These are phyloP conservation scores for Ophiostoma australiae DNA, from an alignment of 2,329 filamentous ascomycete species.

Conservation along the genomic window DNA sequence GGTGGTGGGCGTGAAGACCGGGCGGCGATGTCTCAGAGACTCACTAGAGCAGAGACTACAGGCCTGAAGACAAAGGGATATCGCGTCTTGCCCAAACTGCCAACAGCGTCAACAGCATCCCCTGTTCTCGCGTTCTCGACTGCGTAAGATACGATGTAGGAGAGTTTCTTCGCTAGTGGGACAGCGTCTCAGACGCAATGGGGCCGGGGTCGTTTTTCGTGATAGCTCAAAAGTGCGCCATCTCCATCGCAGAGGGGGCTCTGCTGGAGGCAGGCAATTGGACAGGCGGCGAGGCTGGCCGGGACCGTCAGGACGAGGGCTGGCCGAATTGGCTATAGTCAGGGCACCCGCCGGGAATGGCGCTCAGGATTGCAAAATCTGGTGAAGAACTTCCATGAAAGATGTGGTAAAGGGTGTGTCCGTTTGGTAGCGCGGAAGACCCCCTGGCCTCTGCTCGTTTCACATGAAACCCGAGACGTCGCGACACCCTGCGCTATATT, in stretches of 20 bases:
- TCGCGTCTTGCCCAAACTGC: background rate
- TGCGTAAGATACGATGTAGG: background rate
- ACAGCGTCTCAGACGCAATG: slow-evolving; percentile 33
- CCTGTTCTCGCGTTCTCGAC: background rate
- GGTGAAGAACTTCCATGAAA: background rate
- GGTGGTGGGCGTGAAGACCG: background rate
- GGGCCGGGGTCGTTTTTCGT: slow-evolving; percentile 27
- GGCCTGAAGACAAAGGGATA: background rate
- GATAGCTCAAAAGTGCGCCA: slow-evolving; percentile 31
- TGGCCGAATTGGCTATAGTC: background rate
- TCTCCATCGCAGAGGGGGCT: slow-evolving; percentile 21
- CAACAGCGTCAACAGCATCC: background rate
- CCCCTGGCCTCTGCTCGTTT: slow-evolving; percentile 35
- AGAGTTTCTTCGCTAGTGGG: slow-evolving; percentile 19
- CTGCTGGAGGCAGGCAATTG: slow-evolving; percentile 31
- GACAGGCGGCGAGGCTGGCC: slow-evolving; percentile 35
- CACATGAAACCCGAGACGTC: slow-evolving; percentile 45
- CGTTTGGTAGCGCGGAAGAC: background rate
- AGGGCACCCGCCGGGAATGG: background rate
- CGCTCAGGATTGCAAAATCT: background rate
- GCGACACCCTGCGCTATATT: slow-evolving; percentile 23
- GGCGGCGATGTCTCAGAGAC: background rate
- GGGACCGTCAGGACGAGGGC: slow-evolving; percentile 26
- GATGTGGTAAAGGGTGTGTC: background rate
- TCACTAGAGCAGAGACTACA: background rate